phyloP scores from a whole-genome alignment of 805 yeast species.

The Maudiozyma pseudohumilis region DNA sequence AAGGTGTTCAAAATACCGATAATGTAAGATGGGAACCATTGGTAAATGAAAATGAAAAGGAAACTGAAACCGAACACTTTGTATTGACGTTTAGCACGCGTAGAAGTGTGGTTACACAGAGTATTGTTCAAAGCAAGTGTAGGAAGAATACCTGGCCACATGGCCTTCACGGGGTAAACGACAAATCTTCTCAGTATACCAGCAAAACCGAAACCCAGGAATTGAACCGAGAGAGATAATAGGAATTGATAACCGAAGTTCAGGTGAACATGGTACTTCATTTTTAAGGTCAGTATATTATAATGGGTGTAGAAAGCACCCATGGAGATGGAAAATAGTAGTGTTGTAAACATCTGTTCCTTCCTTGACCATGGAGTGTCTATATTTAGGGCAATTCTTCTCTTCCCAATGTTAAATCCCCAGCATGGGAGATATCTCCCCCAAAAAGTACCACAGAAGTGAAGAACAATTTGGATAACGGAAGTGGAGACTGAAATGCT shows the following conservation, averaged over 20 bases:
- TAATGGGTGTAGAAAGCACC: slow-evolving; percentile 29
- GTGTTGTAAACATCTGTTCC: slow-evolving; percentile 57
- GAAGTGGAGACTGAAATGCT: slow-evolving; percentile 35
- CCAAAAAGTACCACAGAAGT: slow-evolving; percentile 37
- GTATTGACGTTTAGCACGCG: slow-evolving; percentile 30
- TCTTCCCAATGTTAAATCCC: slow-evolving; percentile 33
- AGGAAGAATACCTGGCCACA: slow-evolving; percentile 48
- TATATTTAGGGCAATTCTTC: slow-evolving; percentile 39
- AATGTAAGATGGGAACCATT: slow-evolving; percentile 38
- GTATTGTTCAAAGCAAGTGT: slow-evolving; percentile 41
- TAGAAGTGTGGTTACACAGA: slow-evolving; percentile 30
- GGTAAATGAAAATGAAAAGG: slow-evolving; percentile 31
- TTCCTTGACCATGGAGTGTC: slow-evolving; percentile 52
- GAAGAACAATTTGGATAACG: slow-evolving; percentile 38
- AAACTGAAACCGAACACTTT: slow-evolving; percentile 28
- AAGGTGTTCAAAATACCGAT: slow-evolving; percentile 35
- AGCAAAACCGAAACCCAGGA: slow-evolving; percentile 59
- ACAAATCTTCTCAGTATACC: slow-evolving; percentile 50
- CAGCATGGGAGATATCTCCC: slow-evolving; percentile 37
- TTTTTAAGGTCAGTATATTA: slow-evolving; percentile 30
- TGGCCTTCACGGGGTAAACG: slow-evolving; percentile 40
- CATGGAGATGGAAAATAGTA: slow-evolving; percentile 32
- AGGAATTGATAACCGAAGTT: slow-evolving; percentile 44
- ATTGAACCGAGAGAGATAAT: slow-evolving; percentile 46
- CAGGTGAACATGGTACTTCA: slow-evolving; percentile 26